Evolutionary conservation across 768 basidiomycete genomes (phyloP).

Genomic region (Fomitopsis serialis): DNA sequence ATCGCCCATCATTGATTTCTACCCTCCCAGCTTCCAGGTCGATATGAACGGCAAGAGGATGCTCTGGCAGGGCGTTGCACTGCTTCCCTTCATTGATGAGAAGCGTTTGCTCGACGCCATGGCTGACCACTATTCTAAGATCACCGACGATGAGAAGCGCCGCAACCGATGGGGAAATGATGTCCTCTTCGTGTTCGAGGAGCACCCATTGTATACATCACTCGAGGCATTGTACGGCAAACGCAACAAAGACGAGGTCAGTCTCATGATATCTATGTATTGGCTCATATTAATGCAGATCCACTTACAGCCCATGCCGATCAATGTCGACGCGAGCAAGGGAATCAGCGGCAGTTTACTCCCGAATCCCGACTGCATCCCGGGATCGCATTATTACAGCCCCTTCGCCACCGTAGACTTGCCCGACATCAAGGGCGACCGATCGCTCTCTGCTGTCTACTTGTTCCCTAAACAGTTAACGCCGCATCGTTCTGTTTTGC

Average conservation of each 20-base stretch:
- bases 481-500: conserved; percentile 79
- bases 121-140: conserved; percentile 52
- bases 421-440: conserved; percentile 82
- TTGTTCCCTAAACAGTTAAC: conserved; percentile 83
- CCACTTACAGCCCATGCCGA: conserved; percentile 57
- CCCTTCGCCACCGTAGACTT: conserved; percentile 58
- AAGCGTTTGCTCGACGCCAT: conserved; percentile 81
- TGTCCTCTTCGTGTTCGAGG: conserved; percentile 76
- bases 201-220: conserved; percentile 81
- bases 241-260: conserved; percentile 73
- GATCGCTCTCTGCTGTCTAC: conserved; percentile 81
- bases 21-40: conserved; percentile 85
- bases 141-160: conserved; percentile 76
- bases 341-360: conserved; percentile 79
- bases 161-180: conserved; percentile 85
- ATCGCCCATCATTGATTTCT: conserved; percentile 95
- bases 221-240: conserved; percentile 90
- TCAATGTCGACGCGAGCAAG: conserved; percentile 64
- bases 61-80: conserved; percentile 97
- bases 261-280: conserved; percentile 15
- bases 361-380: conserved; percentile 84
- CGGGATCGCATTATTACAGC: conserved; percentile 84
- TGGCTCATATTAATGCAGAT: conserved; percentile 4
- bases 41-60: conserved; percentile 99
- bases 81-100: conserved; percentile 93